phyloP scores from a whole-genome alignment of 2,329 filamentous ascomycete species.

The Rutstroemia sp. region DNA sequence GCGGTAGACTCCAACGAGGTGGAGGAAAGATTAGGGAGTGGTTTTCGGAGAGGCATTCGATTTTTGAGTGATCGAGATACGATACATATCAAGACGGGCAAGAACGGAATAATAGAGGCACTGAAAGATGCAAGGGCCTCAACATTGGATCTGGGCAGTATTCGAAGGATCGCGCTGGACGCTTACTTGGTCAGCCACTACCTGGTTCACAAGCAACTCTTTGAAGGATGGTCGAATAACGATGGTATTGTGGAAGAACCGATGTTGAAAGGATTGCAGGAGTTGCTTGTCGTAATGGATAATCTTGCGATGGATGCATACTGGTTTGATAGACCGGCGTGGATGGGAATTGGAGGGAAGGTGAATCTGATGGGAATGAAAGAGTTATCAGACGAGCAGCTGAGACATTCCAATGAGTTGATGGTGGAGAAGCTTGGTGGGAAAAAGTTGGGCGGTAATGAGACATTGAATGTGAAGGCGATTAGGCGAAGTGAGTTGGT shows the following conservation, averaged over 20 bases:
- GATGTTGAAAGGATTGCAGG: background rate
- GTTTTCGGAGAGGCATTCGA: background rate
- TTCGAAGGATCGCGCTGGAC: background rate
- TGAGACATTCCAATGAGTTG: background rate
- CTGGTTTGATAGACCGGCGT: too few species aligned
- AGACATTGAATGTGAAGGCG: background rate
- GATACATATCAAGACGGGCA: background rate
- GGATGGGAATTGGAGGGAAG: background rate
- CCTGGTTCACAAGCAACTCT: conserved; percentile 1
- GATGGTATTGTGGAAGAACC: background rate
- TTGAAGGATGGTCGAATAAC: background rate
- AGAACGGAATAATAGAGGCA: background rate
- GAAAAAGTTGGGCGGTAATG: background rate
- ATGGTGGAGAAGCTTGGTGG: background rate
- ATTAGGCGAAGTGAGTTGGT: background rate
- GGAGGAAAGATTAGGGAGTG: background rate
- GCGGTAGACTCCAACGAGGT: background rate
- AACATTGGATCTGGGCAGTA: background rate
- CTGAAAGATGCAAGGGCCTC: background rate
- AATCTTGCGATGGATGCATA: background rate
- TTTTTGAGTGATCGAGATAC: background rate
- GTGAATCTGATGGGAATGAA: background rate
- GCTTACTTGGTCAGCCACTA: background rate
- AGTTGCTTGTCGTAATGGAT: background rate
- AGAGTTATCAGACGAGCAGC: background rate